These are phyloP conservation scores for Bjerkandera adusta DNA, from an alignment of 1,284 basidiomycete genomes.

Conservation along the genomic window DNA sequence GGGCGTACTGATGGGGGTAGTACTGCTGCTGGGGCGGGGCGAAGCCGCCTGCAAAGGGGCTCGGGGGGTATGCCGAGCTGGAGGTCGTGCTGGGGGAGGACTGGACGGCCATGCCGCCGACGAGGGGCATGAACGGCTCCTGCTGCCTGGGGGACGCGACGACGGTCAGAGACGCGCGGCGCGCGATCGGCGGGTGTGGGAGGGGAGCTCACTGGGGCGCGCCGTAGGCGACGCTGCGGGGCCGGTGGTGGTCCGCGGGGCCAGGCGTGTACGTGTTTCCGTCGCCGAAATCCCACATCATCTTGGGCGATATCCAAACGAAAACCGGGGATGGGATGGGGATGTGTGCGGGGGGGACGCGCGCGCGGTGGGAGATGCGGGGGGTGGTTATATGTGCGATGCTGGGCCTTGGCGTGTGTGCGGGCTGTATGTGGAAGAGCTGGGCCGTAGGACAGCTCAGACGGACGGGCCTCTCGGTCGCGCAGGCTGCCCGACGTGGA, in stretches of 20 bases:
- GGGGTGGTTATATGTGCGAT: background rate
- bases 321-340: background rate
- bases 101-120: too few species aligned
- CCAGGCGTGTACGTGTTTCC: slow-evolving; percentile 11
- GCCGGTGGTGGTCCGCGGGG: background rate
- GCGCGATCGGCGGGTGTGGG: background rate
- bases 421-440: background rate
- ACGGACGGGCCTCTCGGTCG: too few species aligned
- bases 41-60: background rate
- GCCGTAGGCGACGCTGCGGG: background rate
- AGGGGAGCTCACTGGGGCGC: slow-evolving; percentile 8
- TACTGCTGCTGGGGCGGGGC: background rate
- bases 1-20: background rate
- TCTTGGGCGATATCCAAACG: slow-evolving; percentile 9
- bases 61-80: background rate
- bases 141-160: slow-evolving; percentile 2
- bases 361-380: background rate
- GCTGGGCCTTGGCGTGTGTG: background rate
- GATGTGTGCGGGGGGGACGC: background rate
- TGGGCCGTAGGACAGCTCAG: background rate
- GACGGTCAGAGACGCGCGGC: background rate
- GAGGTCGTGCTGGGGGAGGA: background rate
- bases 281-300: slow-evolving; percentile 20
- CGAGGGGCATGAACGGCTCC: background rate
- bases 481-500: background rate